Percentiles rank a stretch among this genome's conserved stretches.
Conservation (phyloP, 1,284 basidiomycete genomes). For the Sanghuangporus baumii region DNA sequence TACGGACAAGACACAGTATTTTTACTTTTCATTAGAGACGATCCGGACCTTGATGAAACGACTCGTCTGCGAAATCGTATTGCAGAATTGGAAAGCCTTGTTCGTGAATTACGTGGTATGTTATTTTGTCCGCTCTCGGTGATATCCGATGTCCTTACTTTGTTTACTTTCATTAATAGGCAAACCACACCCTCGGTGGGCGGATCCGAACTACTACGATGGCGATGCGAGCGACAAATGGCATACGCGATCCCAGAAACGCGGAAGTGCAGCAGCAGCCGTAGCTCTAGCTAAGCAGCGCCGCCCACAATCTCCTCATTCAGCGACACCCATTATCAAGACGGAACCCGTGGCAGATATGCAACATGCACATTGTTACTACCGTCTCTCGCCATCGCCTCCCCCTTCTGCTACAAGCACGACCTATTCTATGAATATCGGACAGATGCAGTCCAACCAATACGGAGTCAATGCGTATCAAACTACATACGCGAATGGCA, state of each 20-base stretch:
- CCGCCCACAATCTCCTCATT: constrained; percentile 27
- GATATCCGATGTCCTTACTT: not conserved
- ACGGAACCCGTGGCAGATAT: constrained; percentile 25
- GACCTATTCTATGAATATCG: constrained; percentile 33
- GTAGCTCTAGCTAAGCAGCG: constrained; percentile 28
- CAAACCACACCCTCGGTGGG: constrained; percentile 79
- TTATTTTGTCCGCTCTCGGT: constrained; percentile 6
- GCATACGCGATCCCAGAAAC: constrained; percentile 78
- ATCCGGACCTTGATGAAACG: constrained; percentile 77
- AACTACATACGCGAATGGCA: constrained; percentile 6
- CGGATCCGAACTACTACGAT: constrained; percentile 68
- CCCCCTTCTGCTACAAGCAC: constrained; percentile 30
- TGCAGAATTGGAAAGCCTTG: constrained; percentile 84
- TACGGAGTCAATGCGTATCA: constrained; percentile 3
- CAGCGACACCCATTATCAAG: constrained; percentile 15
- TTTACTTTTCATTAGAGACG: constrained; percentile 50
- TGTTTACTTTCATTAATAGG: constrained; percentile 35
- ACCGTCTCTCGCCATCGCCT: constrained; percentile 57
- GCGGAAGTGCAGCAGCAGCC: constrained; percentile 37
- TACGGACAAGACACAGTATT: constrained; percentile 2
- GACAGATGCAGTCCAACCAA: constrained; percentile 22
- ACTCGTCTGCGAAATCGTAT: constrained; percentile 80
- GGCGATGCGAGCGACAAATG: constrained; percentile 75
- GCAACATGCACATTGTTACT: constrained; percentile 36
- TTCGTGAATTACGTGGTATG: constrained; percentile 73